Base-by-base conservation (phyloP, 1,284 basidiomycete species). In the Cerrena zonata region DNA sequence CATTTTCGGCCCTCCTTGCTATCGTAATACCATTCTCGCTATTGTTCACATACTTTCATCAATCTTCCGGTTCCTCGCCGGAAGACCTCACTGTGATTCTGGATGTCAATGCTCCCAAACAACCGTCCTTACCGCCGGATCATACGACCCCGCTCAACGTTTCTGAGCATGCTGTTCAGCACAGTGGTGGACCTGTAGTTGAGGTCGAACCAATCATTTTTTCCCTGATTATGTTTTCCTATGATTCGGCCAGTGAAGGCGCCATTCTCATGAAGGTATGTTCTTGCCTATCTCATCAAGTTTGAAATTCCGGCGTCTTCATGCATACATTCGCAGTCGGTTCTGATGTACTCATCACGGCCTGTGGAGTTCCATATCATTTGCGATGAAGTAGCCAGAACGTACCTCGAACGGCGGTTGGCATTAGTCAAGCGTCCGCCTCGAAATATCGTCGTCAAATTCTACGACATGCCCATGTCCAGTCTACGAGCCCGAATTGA, bases 321-420 rank as follows among this genome's bases (percentile, higher is more conserved):
- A 40, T 30, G 11, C 7, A 25, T 24, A n/a, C 39, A 51, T 19
- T 3, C 2, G n/a, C 54, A 77, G 74, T 72, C 74, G 24, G 72
- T 74, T 45, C 56, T 77, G 7, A 68, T 77, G 59, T 75, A 77
- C 53, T 69, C 62, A 42, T 69, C 69, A 19, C 64, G 62, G 34
- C 72, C 75, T 15, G 61, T 70, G 13, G 67, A 75, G n/a, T 69
- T 77, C 50, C 75, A 77, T 55, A 72, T 77, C 49, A 68, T 77
- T 19, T 76, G 74, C 53, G 74, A 77, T 53, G 66, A 72, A 24
- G 56, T 46, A 5, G 73, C 74, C 1, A 68, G 72, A 50, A 45
- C 57, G 3, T 66, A 69, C 48, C 59, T 76, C 4, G 66, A 71
- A 50, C 54, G 54, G 5, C 66, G 74, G 3, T 50, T 76, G 19